phyloP scores from a whole-genome alignment of 768 basidiomycete genomes.

The Leccinellum rugosiceps region DNA sequence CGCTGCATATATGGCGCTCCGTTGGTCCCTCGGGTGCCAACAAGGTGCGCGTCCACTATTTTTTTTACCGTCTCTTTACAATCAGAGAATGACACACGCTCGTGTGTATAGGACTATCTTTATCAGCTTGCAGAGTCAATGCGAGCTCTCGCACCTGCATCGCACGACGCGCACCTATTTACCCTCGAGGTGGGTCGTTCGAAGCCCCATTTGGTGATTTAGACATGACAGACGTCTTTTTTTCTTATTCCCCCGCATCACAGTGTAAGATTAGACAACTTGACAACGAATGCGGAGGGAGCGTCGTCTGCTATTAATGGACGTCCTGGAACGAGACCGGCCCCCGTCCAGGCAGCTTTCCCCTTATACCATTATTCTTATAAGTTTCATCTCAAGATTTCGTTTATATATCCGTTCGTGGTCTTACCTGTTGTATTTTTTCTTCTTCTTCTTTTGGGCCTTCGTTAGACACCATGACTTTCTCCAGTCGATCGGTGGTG shows the following conservation, averaged over 20 bases:
- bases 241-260: not conserved
- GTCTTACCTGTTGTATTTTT: not conserved
- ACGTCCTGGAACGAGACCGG: not conserved
- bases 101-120: slow-evolving; percentile 68
- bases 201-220: not conserved
- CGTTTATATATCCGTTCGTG: not conserved
- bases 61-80: not conserved
- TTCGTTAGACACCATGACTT: not conserved
- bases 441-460: not conserved
- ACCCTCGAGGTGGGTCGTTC: slow-evolving; percentile 60
- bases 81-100: not conserved
- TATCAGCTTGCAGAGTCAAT: slow-evolving; percentile 74
- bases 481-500: not conserved
- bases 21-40: slow-evolving; percentile 86
- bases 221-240: not conserved
- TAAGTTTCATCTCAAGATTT: not conserved
- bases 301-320: slow-evolving; percentile 1
- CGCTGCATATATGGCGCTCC: slow-evolving; percentile 65
- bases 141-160: slow-evolving; percentile 64
- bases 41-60: slow-evolving; percentile 57
- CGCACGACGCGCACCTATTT: slow-evolving; percentile 70
- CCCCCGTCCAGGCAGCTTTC: not conserved
- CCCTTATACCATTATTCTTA: not conserved
- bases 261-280: slow-evolving; percentile 14
- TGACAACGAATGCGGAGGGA: slow-evolving; percentile 6